phyloP scores from a whole-genome alignment of 2,329 filamentous ascomycete genomes.

The Penicillium janthinellum region DNA sequence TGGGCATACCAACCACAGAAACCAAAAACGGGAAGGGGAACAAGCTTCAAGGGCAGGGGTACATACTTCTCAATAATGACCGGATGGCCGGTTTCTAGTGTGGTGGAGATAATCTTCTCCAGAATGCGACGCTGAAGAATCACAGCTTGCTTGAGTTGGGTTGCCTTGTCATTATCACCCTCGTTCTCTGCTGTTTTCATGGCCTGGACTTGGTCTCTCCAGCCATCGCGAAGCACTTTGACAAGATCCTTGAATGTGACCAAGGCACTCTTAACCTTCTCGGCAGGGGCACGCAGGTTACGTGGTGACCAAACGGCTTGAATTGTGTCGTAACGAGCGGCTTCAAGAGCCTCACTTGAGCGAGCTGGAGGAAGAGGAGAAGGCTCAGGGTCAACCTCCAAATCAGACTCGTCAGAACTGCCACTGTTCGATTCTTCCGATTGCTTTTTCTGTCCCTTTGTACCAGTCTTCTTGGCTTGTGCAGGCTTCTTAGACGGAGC shows the following conservation, averaged over 20 bases:
- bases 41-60: background rate
- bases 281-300: conserved; percentile 51
- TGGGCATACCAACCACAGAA: conserved; percentile 32
- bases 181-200: conserved; percentile 61
- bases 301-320: conserved; percentile 63
- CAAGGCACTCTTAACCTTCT: conserved; percentile 58
- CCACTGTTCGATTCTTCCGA: conserved; percentile 51
- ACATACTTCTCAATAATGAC: conserved; percentile 54
- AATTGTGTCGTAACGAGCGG: conserved; percentile 60
- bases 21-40: conserved; percentile 15
- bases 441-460: conserved; percentile 12
- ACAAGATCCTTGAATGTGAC: conserved; percentile 62
- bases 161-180: conserved; percentile 56
- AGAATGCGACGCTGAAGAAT: conserved; percentile 60
- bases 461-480: conserved; percentile 15
- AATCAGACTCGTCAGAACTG: conserved; percentile 51
- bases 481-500: conserved; percentile 25
- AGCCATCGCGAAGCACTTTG: conserved; percentile 61
- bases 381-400: conserved; percentile 56
- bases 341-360: conserved; percentile 55
- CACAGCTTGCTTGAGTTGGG: conserved; percentile 59
- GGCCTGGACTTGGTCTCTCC: conserved; percentile 60
- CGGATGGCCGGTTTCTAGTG: conserved; percentile 49
- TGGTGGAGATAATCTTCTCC: conserved; percentile 51
- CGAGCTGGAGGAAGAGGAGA: conserved; percentile 58